phyloP scores from a whole-genome alignment of 78 protist genomes.

The Dictyostelium firmibasis region DNA sequence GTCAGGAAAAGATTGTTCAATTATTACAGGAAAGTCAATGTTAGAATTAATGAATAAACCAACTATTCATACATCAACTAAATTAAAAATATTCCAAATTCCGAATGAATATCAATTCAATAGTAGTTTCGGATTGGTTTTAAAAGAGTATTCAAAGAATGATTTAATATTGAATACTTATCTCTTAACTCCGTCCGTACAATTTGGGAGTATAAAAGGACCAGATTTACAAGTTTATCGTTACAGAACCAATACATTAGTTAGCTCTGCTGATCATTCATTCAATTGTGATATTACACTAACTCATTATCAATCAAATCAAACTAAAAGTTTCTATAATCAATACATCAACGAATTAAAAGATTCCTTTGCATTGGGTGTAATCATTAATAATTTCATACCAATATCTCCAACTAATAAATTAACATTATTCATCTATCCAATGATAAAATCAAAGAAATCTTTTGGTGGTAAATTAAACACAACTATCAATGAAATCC shows the following conservation, averaged over 20 bases:
- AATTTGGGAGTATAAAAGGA: neutral
- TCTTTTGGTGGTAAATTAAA: neutral
- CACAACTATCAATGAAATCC: neutral
- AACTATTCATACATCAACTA: neutral
- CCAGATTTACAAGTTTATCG: neutral
- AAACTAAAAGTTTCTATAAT: neutral
- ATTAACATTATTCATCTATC: neutral
- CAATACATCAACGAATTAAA: neutral
- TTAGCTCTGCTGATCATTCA: neutral
- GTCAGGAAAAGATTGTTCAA: constrained; percentile 1
- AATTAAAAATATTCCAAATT: neutral
- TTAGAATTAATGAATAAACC: neutral
- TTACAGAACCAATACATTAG: neutral
- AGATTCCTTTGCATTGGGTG: neutral
- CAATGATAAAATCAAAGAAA: neutral
- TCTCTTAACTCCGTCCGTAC: neutral
- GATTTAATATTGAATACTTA: neutral
- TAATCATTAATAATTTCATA: neutral
- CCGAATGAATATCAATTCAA: neutral
- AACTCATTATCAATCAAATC: neutral
- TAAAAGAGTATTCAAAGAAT: neutral
- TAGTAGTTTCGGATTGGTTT: neutral
- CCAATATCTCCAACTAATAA: neutral
- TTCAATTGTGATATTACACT: neutral
- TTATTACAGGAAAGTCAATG: neutral